These are phyloP conservation scores for Carex myosuroides DNA, from an alignment of 176 grass and related monocot species.

Conservation along the genomic window DNA sequence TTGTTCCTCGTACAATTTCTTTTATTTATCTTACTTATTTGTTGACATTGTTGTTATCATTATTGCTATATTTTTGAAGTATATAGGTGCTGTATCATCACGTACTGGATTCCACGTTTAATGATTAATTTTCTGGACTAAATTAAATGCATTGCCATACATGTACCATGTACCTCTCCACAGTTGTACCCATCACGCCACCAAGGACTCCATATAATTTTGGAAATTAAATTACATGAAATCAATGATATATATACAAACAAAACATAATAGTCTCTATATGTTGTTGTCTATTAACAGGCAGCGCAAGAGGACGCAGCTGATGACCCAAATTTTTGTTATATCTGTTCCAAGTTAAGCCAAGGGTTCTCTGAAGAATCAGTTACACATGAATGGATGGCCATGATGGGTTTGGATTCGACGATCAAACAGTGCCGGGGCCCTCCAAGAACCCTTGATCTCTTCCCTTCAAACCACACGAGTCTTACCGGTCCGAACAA, in stretches of 20 bases:
- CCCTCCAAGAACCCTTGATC: conserved; percentile 4
- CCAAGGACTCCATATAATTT: neutral
- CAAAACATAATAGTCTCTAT: neutral
- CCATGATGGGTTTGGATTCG: conserved; percentile 16
- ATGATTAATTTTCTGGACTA: neutral
- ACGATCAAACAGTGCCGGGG: conserved; percentile 1
- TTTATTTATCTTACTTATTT: too few relatives aligned
- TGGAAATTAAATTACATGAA: neutral
- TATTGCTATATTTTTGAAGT: neutral
- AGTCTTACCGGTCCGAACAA: neutral
- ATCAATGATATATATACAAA: neutral
- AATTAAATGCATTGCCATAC: neutral
- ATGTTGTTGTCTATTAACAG: conserved; percentile 9
- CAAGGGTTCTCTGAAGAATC: conserved; percentile 22
- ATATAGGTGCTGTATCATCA: neutral
- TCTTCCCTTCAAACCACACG: conserved; percentile 6
- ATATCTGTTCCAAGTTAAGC: conserved; percentile 14
- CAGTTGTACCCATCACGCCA: neutral
- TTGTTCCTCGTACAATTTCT: neutral
- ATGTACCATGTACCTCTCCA: neutral
- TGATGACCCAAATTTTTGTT: conserved; percentile 23
- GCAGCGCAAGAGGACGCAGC: neutral
- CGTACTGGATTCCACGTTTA: neutral
- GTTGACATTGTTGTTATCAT: neutral
- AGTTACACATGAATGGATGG: conserved; percentile 19